Percentiles rank a stretch among this genome's conserved stretches.
Evolutionary conservation across 495 filamentous ascomycete species (phyloP).

Genomic region (Talaromyces ruber): DNA sequence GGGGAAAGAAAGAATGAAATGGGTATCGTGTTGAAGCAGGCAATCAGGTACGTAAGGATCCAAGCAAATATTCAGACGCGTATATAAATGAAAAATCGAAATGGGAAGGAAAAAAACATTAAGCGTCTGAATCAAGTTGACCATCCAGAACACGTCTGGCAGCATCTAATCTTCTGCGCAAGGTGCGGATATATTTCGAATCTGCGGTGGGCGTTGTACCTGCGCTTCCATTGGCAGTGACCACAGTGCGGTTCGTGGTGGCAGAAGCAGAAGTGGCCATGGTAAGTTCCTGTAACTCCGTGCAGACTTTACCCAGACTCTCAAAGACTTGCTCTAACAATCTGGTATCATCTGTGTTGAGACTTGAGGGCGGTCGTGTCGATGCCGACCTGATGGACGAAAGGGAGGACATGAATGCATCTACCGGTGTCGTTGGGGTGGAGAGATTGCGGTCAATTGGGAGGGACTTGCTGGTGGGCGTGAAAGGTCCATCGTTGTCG

Average conservation of each 20-base stretch:
- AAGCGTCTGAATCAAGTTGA: conserved; percentile 28
- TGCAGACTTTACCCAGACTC: conserved; percentile 62
- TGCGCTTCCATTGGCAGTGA: conserved; percentile 42
- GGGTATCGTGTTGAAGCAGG: background rate
- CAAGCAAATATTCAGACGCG: background rate
- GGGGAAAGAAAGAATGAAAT: background rate
- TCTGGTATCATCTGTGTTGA: conserved; percentile 61
- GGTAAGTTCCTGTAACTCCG: conserved; percentile 54
- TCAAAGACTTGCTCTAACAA: conserved; percentile 68
- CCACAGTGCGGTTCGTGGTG: background rate
- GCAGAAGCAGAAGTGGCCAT: conserved; percentile 37
- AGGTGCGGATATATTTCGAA: conserved; percentile 50
- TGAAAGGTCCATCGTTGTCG: conserved; percentile 8
- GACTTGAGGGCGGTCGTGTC: conserved; percentile 27
- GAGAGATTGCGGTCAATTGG: background rate
- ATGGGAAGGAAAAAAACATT: background rate
- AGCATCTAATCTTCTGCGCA: conserved; percentile 61
- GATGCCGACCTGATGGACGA: background rate
- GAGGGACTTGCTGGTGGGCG: background rate
- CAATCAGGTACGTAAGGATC: background rate
- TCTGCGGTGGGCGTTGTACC: conserved; percentile 31
- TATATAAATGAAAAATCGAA: conserved; percentile 5
- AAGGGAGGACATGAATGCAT: conserved; percentile 7
- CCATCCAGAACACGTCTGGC: conserved; percentile 67
- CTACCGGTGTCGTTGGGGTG: conserved; percentile 2